These are phyloP conservation scores for Colletotrichum tabaci DNA, from an alignment of 2,329 filamentous ascomycete genomes.

Conservation along the genomic window DNA sequence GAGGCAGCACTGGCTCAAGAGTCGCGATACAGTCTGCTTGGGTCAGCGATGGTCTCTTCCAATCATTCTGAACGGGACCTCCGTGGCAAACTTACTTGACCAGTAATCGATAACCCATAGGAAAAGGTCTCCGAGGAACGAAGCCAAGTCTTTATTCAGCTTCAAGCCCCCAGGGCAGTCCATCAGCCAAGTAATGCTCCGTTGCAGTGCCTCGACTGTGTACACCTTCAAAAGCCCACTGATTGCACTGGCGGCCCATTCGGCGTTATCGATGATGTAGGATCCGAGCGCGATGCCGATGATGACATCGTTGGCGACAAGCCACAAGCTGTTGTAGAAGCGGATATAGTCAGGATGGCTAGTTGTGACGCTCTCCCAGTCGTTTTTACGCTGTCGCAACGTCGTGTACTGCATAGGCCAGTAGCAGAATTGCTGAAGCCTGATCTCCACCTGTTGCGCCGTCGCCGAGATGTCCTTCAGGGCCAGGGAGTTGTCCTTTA, in stretches of 20 bases:
- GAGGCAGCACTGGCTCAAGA: conserved; percentile 84
- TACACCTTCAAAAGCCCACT: conserved; percentile 83
- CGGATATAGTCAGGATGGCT: conserved; percentile 98
- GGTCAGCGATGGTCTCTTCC: conserved; percentile 44
- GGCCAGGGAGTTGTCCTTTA: conserved; percentile 83
- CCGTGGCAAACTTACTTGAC: conserved; percentile 75
- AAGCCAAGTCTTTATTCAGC: conserved; percentile 91
- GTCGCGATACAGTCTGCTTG: conserved; percentile 79
- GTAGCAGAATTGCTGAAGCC: conserved; percentile 97
- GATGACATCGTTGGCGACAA: conserved; percentile 98
- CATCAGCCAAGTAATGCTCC: conserved; percentile 96
- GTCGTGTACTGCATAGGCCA: conserved; percentile 98
- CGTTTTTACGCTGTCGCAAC: conserved; percentile 87
- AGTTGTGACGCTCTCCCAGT: conserved; percentile 96
- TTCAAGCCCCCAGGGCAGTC: conserved; percentile 95
- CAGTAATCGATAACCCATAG: conserved; percentile 99
- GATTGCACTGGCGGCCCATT: conserved; percentile 86
- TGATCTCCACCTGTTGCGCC: conserved; percentile 96
- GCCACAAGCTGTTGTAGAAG: conserved; percentile 99
- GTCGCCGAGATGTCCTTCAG: conserved; percentile 97
- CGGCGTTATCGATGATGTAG: conserved; percentile 95
- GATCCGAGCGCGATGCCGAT: conserved; percentile 97
- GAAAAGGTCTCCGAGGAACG: conserved; percentile 95
- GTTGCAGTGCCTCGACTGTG: conserved; percentile 88
- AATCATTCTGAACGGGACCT: not conserved